A percentile compares a stretch with the other conserved stretches of the same genome.
Evolutionary conservation across 1,284 basidiomycete species (phyloP).

Genomic region (Rhodotorula sp.): DNA sequence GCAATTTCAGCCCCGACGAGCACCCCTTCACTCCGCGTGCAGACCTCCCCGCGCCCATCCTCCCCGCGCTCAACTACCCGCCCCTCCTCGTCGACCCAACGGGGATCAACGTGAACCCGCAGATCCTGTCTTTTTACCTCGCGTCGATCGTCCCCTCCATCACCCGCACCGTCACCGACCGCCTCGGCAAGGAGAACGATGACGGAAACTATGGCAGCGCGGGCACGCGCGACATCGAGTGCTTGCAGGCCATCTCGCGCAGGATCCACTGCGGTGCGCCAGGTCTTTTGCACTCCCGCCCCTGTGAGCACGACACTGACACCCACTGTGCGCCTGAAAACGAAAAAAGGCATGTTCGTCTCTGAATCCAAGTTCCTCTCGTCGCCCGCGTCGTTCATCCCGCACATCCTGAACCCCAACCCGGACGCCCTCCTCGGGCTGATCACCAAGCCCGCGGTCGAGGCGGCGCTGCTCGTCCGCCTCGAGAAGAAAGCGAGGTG

Average conservation of each 20-base stretch:
- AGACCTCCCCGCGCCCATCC: slow-evolving; percentile 79
- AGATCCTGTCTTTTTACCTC: slow-evolving; percentile 88
- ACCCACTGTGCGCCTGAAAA: not conserved
- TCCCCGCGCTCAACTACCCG: slow-evolving; percentile 75
- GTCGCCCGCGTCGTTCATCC: slow-evolving; percentile 83
- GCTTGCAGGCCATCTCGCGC: slow-evolving; percentile 89
- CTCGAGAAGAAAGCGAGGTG: slow-evolving; percentile 87
- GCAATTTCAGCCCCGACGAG: slow-evolving; percentile 73
- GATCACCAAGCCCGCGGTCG: slow-evolving; percentile 96
- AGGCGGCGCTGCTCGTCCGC: slow-evolving; percentile 79
- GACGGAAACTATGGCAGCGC: slow-evolving; percentile 98
- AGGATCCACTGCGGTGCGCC: slow-evolving; percentile 95
- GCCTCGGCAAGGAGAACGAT: slow-evolving; percentile 66
- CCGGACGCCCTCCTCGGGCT: slow-evolving; percentile 68
- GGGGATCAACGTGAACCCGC: slow-evolving; percentile 80
- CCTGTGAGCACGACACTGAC: too few species aligned
- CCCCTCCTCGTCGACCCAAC: slow-evolving; percentile 74
- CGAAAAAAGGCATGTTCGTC: slow-evolving; percentile 87
- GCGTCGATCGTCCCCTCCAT: slow-evolving; percentile 78
- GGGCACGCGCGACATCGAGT: slow-evolving; percentile 90
- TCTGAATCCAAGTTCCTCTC: slow-evolving; percentile 92
- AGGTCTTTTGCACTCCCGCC: slow-evolving; percentile 24
- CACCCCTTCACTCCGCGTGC: slow-evolving; percentile 79
- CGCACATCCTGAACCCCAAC: slow-evolving; percentile 81
- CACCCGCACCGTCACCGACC: slow-evolving; percentile 66